phyloP scores from a whole-genome alignment of 495 filamentous ascomycete genomes.

The Penicillium roqueforti region DNA sequence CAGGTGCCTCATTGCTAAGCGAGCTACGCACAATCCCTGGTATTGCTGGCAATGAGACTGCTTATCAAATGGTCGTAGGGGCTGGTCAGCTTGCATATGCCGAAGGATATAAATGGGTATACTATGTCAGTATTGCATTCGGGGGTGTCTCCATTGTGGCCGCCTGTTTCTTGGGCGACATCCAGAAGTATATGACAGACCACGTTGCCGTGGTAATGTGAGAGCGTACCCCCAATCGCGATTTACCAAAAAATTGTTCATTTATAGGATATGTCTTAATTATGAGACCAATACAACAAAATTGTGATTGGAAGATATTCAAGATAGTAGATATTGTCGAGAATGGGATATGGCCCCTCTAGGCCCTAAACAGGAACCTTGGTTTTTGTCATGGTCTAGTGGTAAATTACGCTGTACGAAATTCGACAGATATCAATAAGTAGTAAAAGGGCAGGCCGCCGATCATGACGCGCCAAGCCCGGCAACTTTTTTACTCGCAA shows the following conservation, averaged over 20 bases:
- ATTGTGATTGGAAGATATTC: neutral
- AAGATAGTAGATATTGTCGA: neutral
- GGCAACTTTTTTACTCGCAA: constrained; percentile 23
- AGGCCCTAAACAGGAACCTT: too few relatives aligned
- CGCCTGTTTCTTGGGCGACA: constrained; percentile 59
- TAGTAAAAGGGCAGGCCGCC: constrained; percentile 7
- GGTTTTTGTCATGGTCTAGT: too few relatives aligned
- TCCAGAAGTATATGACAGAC: constrained; percentile 63
- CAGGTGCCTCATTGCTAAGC: constrained; percentile 50
- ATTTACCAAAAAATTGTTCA: neutral
- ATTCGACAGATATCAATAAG: too few relatives aligned
- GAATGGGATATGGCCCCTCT: too few relatives aligned
- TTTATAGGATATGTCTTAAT: neutral
- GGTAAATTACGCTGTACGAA: too few relatives aligned
- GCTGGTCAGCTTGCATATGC: constrained; percentile 62
- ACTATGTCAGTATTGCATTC: constrained; percentile 65
- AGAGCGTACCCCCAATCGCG: constrained; percentile 2
- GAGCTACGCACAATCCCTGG: constrained; percentile 53
- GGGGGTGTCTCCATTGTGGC: constrained; percentile 59
- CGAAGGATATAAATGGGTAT: constrained; percentile 63
- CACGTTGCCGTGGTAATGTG: constrained; percentile 63
- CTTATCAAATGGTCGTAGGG: constrained; percentile 53
- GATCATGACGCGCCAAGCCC: constrained; percentile 31
- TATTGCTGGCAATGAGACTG: constrained; percentile 49
- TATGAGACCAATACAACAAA: neutral